phyloP scores from a whole-genome alignment of 1,284 basidiomycete species.

The Neotropicomus parvogracilis region DNA sequence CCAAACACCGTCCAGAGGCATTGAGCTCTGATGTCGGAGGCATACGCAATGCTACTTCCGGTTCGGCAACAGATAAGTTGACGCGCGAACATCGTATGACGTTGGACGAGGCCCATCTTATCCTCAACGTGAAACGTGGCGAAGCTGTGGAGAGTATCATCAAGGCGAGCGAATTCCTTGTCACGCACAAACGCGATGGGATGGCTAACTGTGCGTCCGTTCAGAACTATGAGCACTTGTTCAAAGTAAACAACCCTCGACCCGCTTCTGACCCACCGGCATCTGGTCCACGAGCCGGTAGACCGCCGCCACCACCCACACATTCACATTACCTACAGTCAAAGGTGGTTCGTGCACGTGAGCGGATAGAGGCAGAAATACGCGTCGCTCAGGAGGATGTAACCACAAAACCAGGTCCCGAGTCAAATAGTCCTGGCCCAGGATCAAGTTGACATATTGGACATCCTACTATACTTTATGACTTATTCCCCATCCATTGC shows the following conservation, averaged over 20 bases:
- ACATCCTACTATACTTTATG: slow-evolving; percentile 6
- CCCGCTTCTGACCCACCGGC: slow-evolving; percentile 45
- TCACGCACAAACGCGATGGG: background rate
- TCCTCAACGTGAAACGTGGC: slow-evolving; percentile 86
- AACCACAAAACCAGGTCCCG: slow-evolving; percentile 19
- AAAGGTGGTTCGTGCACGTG: slow-evolving; percentile 91
- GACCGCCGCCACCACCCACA: slow-evolving; percentile 41
- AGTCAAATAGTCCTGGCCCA: slow-evolving; percentile 19
- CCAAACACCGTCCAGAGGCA: slow-evolving; percentile 69
- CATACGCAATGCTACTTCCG: slow-evolving; percentile 69
- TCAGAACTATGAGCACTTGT: slow-evolving; percentile 91
- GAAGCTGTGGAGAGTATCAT: slow-evolving; percentile 67
- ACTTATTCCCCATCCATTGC: slow-evolving; percentile 17
- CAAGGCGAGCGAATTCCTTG: slow-evolving; percentile 51
- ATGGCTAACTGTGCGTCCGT: slow-evolving; percentile 2
- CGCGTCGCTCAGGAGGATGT: slow-evolving; percentile 40
- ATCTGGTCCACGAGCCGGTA: slow-evolving; percentile 32
- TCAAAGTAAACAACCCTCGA: slow-evolving; percentile 82
- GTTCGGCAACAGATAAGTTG: slow-evolving; percentile 70
- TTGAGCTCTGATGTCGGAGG: slow-evolving; percentile 64
- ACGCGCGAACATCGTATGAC: slow-evolving; percentile 90
- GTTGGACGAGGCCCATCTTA: slow-evolving; percentile 91
- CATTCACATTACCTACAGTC: slow-evolving; percentile 93
- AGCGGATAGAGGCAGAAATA: slow-evolving; percentile 88
- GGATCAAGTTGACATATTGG: slow-evolving; percentile 20